Percentiles rank a stretch among this genome's conserved stretches.
phyloP scores from a whole-genome alignment of 768 basidiomycete species.

The Leccinum obscurum region DNA sequence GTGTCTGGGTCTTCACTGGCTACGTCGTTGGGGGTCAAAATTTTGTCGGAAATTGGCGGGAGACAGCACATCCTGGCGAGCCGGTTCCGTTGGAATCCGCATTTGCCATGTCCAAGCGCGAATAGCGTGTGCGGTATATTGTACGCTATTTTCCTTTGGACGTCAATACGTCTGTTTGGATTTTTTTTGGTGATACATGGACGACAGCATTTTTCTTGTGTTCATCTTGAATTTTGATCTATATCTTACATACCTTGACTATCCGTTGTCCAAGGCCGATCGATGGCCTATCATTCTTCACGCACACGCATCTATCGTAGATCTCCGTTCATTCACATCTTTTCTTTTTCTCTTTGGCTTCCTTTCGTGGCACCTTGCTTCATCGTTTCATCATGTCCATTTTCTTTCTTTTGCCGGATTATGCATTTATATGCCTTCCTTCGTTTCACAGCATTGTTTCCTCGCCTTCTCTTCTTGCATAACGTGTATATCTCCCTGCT shows the following conservation, averaged over 20 bases:
- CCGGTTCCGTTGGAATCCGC: slow-evolving; percentile 58
- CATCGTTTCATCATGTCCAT: neutral
- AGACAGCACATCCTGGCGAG: slow-evolving; percentile 34
- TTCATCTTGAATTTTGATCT: slow-evolving; percentile 12
- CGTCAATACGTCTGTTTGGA: neutral
- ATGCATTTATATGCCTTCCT: neutral
- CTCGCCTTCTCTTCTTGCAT: neutral
- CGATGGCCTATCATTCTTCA: slow-evolving; percentile 6
- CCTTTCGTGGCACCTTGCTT: neutral
- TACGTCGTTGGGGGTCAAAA: slow-evolving; percentile 65
- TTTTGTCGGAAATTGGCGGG: slow-evolving; percentile 74
- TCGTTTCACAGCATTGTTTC: neutral
- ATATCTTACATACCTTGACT: slow-evolving; percentile 9
- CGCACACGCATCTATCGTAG: slow-evolving; percentile 17
- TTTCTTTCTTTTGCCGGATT: neutral
- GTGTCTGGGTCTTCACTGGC: slow-evolving; percentile 59
- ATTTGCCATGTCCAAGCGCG: slow-evolving; percentile 57
- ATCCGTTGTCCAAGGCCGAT: slow-evolving; percentile 2
- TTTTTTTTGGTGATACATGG: slow-evolving; percentile 7
- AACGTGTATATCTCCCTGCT: neutral
- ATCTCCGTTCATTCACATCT: slow-evolving; percentile 14
- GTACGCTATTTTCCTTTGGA: neutral
- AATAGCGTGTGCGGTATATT: slow-evolving; percentile 13
- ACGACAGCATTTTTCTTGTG: slow-evolving; percentile 4
- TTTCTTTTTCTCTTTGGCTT: slow-evolving; percentile 4